A percentile compares a stretch with the other conserved stretches of the same genome.
phyloP scores from a whole-genome alignment of 2,329 filamentous ascomycete species.

The Trichoderma aggressivum region DNA sequence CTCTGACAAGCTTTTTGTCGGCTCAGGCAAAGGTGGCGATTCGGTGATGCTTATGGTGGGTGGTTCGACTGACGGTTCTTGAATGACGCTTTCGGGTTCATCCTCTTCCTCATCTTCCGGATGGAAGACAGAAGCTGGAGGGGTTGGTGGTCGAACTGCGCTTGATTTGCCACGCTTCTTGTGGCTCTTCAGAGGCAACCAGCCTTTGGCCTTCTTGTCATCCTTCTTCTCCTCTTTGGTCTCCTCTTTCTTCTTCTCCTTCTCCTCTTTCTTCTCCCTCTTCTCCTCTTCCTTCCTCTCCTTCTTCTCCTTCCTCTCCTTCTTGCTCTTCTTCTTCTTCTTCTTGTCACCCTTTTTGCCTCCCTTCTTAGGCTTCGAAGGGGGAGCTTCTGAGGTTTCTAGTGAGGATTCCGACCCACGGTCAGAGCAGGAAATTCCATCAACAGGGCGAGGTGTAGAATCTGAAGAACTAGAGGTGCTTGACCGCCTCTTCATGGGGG shows the following conservation, averaged over 20 bases:
- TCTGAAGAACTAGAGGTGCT: constrained; percentile 47
- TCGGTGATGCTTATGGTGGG: constrained; percentile 44
- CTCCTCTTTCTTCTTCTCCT: constrained; percentile 34
- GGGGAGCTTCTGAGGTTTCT: constrained; percentile 24
- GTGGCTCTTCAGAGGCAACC: constrained; percentile 58
- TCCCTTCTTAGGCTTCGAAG: constrained; percentile 29
- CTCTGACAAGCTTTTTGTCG: constrained; percentile 46
- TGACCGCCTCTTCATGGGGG: constrained; percentile 46
- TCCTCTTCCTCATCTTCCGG: constrained; percentile 32
- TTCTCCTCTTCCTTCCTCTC: constrained; percentile 38
- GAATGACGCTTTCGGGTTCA: constrained; percentile 26
- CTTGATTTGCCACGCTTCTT: constrained; percentile 42
- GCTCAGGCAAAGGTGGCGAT: constrained; percentile 31
- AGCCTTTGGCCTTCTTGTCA: constrained; percentile 71
- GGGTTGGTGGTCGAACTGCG: constrained; percentile 44
- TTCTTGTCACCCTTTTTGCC: constrained; percentile 39
- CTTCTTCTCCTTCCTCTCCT: constrained; percentile 63
- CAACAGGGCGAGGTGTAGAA: constrained; percentile 30
- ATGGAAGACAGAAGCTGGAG: constrained; percentile 37
- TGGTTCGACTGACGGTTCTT: constrained; percentile 28
- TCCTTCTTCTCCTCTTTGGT: constrained; percentile 54
- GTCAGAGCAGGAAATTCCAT: constrained; percentile 35
- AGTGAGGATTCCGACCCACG: constrained; percentile 32
- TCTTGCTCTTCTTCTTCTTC: constrained; percentile 66
- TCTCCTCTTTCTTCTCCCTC: constrained; percentile 46